Evolutionary conservation across 179 eudicot species (phyloP).

Genomic region (Silene noctiflora): DNA sequence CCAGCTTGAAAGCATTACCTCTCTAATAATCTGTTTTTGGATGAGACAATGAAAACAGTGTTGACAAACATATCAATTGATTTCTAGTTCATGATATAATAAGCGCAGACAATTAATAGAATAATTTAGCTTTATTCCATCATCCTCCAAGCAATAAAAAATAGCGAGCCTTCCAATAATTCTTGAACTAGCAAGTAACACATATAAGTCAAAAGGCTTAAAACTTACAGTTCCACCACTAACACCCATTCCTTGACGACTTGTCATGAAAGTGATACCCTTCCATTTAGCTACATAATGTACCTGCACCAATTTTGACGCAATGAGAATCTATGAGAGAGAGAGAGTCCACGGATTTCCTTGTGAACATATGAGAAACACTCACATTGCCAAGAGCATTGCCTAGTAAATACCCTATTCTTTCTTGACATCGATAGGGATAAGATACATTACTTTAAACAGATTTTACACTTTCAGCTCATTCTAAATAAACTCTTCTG

Average conservation of each 20-base stretch:
- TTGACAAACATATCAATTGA: neutral
- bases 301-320: conserved; percentile 43
- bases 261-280: conserved; percentile 91
- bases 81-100: neutral
- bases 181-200: neutral
- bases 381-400: neutral
- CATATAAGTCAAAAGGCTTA: neutral
- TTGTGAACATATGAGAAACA: neutral
- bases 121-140: neutral
- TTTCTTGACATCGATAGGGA: too few relatives aligned
- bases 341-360: neutral
- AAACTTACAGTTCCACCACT: conserved; percentile 88
- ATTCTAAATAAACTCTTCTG: neutral
- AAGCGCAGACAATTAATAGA: neutral
- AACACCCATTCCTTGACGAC: conserved; percentile 95
- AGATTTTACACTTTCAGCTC: neutral
- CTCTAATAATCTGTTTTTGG: neutral
- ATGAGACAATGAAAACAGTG: neutral
- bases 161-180: neutral
- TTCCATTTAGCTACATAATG: conserved; percentile 98
- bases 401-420: too few relatives aligned
- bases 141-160: neutral
- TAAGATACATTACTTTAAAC: neutral
- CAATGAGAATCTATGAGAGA: conserved; percentile 1
- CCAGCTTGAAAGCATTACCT: neutral